phyloP scores from a whole-genome alignment of 1,284 basidiomycete genomes.

The Tetrapyrgos nigripes region DNA sequence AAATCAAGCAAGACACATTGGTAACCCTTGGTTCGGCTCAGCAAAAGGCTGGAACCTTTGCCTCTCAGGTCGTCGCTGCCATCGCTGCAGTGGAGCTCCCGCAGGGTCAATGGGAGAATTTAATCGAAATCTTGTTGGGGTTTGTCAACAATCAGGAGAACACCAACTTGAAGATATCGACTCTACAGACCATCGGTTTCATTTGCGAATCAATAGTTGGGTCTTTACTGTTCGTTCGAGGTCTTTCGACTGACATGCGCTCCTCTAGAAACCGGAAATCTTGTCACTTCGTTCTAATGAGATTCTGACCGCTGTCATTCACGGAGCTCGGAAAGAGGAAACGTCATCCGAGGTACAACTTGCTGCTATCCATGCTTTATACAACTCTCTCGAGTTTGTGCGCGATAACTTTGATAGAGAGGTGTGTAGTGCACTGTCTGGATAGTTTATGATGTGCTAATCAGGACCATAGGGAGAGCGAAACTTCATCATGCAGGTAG shows the following conservation, averaged over 20 bases:
- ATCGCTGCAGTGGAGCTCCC: constrained; percentile 95
- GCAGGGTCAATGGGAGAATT: constrained; percentile 85
- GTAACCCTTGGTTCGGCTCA: constrained; percentile 81
- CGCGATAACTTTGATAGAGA: constrained; percentile 98
- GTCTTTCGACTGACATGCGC: constrained; percentile 16
- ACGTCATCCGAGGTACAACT: constrained; percentile 92
- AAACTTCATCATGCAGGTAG: constrained; percentile 99
- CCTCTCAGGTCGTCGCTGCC: constrained; percentile 93
- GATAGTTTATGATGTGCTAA: constrained; percentile 14
- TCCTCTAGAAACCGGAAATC: constrained; percentile 85
- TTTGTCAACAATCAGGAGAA: constrained; percentile 86
- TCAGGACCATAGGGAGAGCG: constrained; percentile 80
- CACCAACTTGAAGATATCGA: constrained; percentile 84
- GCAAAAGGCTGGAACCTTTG: constrained; percentile 83
- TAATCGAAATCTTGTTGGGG: constrained; percentile 88
- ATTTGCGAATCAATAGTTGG: constrained; percentile 96
- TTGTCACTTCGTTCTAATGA: constrained; percentile 92
- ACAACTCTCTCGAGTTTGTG: constrained; percentile 98
- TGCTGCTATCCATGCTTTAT: constrained; percentile 93
- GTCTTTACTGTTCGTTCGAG: constrained; percentile 28
- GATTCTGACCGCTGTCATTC: constrained; percentile 98
- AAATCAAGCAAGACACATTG: constrained; percentile 91
- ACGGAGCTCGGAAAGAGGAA: constrained; percentile 97
- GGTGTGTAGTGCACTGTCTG: constrained; percentile 51
- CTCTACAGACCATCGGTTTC: constrained; percentile 95